Evolutionary conservation across 2,329 filamentous ascomycete genomes (phyloP).

Genomic region (Penicillium corylophilum): DNA sequence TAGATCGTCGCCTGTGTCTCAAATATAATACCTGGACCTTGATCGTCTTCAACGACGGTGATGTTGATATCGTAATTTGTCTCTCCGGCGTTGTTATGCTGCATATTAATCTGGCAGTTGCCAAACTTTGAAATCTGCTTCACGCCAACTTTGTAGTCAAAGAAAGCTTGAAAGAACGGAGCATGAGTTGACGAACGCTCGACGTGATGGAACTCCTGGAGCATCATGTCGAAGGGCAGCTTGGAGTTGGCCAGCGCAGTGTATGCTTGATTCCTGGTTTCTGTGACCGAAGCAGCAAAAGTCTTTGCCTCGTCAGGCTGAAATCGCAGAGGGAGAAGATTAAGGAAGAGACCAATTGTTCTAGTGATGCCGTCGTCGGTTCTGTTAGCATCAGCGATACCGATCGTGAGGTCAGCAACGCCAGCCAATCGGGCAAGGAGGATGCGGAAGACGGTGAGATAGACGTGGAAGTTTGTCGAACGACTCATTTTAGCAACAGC

Average conservation of each 20-base stretch:
- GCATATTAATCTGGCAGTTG: conserved; percentile 8
- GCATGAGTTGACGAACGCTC: conserved; percentile 22
- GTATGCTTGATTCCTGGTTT: conserved; percentile 17
- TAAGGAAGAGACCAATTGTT: conserved; percentile 42
- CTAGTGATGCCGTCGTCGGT: conserved; percentile 21
- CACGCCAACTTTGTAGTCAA: conserved; percentile 30
- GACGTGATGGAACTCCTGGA: conserved; percentile 28
- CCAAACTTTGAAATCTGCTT: conserved; percentile 1
- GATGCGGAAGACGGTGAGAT: conserved; percentile 34
- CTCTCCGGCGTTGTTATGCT: conserved; percentile 65
- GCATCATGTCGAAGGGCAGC: conserved; percentile 35
- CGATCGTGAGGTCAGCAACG: conserved; percentile 39
- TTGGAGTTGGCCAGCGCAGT: conserved; percentile 26
- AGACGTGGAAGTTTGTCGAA: conserved; percentile 34
- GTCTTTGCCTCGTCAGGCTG: conserved; percentile 2
- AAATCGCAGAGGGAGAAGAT: conserved; percentile 41
- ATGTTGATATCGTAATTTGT: conserved; percentile 76
- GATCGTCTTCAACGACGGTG: neutral
- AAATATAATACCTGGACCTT: neutral
- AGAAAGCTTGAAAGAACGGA: conserved; percentile 39
- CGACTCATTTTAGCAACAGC: conserved; percentile 8
- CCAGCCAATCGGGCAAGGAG: conserved; percentile 29
- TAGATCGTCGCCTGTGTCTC: neutral
- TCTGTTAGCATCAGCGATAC: conserved; percentile 43
- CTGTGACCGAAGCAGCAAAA: conserved; percentile 18